Conservation (phyloP, 768 basidiomycete species). For the Amanita inopinata region DNA sequence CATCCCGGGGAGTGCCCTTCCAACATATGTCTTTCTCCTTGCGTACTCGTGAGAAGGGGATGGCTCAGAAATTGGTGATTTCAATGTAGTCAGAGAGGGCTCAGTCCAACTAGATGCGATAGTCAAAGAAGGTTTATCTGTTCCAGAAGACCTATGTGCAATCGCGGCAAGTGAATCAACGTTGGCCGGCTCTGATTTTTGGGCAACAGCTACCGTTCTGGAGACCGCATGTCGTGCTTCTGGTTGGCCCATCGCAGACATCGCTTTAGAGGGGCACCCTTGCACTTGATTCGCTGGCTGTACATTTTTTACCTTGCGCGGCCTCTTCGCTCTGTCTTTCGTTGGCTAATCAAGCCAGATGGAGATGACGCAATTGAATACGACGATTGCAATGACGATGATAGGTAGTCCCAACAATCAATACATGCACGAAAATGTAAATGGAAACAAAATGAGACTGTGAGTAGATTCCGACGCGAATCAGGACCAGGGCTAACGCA, state of each 20-base stretch:
- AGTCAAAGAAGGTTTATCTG: background rate
- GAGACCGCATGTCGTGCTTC: background rate
- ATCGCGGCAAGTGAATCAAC: background rate
- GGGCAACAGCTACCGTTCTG: background rate
- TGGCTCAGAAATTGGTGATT: slow-evolving; percentile 2
- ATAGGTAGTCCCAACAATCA: slow-evolving; percentile 21
- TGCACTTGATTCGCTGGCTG: slow-evolving; percentile 1
- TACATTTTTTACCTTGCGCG: slow-evolving; percentile 35
- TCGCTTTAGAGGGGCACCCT: background rate
- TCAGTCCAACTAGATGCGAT: background rate
- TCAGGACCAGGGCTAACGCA: slow-evolving; percentile 73
- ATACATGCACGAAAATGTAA: slow-evolving; percentile 20
- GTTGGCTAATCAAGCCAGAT: slow-evolving; percentile 47
- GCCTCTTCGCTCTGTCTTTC: slow-evolving; percentile 62
- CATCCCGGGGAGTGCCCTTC: slow-evolving; percentile 34
- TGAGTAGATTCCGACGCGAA: slow-evolving; percentile 37
- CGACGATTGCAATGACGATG: slow-evolving; percentile 15
- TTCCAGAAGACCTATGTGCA: background rate
- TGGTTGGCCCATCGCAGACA: background rate
- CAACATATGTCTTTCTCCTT: slow-evolving; percentile 11
- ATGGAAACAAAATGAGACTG: slow-evolving; percentile 21
- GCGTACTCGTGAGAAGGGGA: background rate
- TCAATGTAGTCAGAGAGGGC: background rate
- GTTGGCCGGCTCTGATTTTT: background rate
- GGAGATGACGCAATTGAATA: slow-evolving; percentile 16